These are phyloP conservation scores for Boletus rufocinnamomeus DNA, from an alignment of 768 basidiomycete species.

Conservation along the genomic window DNA sequence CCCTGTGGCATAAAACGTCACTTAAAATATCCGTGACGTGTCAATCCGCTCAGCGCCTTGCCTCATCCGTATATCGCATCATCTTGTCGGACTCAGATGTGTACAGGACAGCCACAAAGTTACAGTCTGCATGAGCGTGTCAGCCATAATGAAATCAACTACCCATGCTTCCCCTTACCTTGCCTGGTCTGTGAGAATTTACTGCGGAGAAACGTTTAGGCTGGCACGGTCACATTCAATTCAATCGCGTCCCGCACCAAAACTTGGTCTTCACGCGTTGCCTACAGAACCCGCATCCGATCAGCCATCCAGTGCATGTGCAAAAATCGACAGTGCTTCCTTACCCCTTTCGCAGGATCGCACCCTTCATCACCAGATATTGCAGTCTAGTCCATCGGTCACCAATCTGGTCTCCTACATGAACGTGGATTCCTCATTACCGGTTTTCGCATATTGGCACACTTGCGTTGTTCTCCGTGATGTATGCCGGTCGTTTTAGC, in stretches of 20 bases:
- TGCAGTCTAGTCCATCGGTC: conserved; percentile 58
- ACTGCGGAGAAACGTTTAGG: conserved; percentile 39
- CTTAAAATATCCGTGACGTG: conserved; percentile 11
- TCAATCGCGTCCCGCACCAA: conserved; percentile 51
- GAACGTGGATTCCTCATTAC: conserved; percentile 36
- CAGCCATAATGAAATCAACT: not conserved
- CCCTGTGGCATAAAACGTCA: conserved; percentile 45
- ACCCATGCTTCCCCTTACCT: conserved; percentile 37
- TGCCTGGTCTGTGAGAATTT: conserved; percentile 67
- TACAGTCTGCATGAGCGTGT: conserved; percentile 54
- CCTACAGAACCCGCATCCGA: conserved; percentile 39
- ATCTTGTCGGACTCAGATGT: conserved; percentile 73
- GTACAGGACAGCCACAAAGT: conserved; percentile 81
- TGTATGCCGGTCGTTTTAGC: conserved; percentile 83
- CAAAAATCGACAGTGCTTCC: conserved; percentile 26
- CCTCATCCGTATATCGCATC: conserved; percentile 85
- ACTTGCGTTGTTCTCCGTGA: conserved; percentile 74
- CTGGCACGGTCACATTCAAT: conserved; percentile 3
- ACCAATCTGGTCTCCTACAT: conserved; percentile 13
- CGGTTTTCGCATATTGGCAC: conserved; percentile 83
- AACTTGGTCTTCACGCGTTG: conserved; percentile 82
- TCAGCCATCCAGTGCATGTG: conserved; percentile 21
- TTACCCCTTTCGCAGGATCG: conserved; percentile 83
- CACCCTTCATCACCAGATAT: conserved; percentile 85
- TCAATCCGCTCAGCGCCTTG: conserved; percentile 23